A percentile compares a stretch with the other conserved stretches of the same genome.
Evolutionary conservation across 1,284 basidiomycete genomes (phyloP).

Genomic region (Rhodotorula sp.): DNA sequence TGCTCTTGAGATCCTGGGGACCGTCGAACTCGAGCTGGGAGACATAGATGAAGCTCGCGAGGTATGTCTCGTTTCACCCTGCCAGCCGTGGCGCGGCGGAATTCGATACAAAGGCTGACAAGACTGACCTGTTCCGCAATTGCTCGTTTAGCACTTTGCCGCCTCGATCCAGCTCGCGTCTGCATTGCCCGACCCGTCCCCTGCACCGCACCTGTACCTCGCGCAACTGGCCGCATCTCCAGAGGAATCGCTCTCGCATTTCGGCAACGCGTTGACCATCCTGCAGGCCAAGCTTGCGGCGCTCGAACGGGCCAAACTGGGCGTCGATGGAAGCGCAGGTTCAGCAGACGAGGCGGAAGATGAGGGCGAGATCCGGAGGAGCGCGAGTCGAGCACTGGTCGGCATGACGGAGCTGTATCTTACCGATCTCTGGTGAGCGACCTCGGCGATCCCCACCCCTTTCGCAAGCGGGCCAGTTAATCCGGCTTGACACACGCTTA

Average conservation of each 20-base stretch:
- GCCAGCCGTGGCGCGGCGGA: background rate
- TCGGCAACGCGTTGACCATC: slow-evolving; percentile 74
- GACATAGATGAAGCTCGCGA: slow-evolving; percentile 69
- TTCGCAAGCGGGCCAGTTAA: too few species aligned
- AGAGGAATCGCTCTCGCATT: slow-evolving; percentile 71
- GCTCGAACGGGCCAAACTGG: slow-evolving; percentile 42
- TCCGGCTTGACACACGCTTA: background rate
- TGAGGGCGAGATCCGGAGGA: slow-evolving; percentile 62
- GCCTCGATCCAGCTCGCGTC: slow-evolving; percentile 63
- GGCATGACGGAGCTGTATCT: slow-evolving; percentile 96
- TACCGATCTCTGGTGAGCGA: slow-evolving; percentile 85
- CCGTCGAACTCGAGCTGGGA: slow-evolving; percentile 58
- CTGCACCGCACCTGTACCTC: slow-evolving; percentile 77
- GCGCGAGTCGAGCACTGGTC: slow-evolving; percentile 76
- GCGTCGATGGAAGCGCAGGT: slow-evolving; percentile 48
- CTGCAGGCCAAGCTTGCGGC: slow-evolving; percentile 62
- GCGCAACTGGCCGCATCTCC: slow-evolving; percentile 81
- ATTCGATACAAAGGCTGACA: background rate
- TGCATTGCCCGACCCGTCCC: slow-evolving; percentile 65
- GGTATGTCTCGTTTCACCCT: slow-evolving; percentile 54
- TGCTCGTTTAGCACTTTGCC: slow-evolving; percentile 60
- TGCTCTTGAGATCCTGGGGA: slow-evolving; percentile 42
- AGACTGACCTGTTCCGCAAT: background rate
- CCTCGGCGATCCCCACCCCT: too few species aligned
- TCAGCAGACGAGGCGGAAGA: slow-evolving; percentile 60